Percentiles rank a stretch among this genome's conserved stretches.
Conservation (phyloP, 1,284 basidiomycete species). For the Leccinum griseonigrum region DNA sequence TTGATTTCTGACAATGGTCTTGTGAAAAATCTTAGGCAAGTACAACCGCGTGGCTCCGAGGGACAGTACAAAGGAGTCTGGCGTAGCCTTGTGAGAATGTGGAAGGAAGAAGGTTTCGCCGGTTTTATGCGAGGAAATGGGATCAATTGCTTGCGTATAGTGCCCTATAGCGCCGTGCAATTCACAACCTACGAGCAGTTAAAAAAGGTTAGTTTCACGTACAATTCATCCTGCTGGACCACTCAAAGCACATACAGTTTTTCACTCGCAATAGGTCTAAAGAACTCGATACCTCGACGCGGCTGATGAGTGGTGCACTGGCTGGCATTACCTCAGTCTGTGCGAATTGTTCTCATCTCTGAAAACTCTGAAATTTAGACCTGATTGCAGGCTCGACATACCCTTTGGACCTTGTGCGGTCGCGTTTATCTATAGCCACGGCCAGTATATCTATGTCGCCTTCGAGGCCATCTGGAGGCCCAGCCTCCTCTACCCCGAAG, state of each 20-base stretch:
- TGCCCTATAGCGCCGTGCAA: slow-evolving; percentile 77
- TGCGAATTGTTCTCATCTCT: slow-evolving; percentile 34
- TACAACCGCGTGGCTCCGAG: slow-evolving; percentile 63
- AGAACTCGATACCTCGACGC: slow-evolving; percentile 79
- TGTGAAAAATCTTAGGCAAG: slow-evolving; percentile 55
- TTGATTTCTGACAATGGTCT: slow-evolving; percentile 2
- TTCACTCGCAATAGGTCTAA: slow-evolving; percentile 66
- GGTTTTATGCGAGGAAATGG: slow-evolving; percentile 93
- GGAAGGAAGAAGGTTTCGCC: slow-evolving; percentile 87
- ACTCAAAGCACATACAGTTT: slow-evolving; percentile 44
- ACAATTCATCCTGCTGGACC: slow-evolving; percentile 4
- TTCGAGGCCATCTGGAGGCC: slow-evolving; percentile 19
- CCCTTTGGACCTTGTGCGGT: slow-evolving; percentile 89
- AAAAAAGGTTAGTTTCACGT: slow-evolving; percentile 58
- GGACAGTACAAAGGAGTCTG: slow-evolving; percentile 82
- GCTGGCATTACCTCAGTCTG: slow-evolving; percentile 91
- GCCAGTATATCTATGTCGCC: slow-evolving; percentile 55
- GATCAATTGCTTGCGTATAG: slow-evolving; percentile 89
- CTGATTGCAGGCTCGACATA: slow-evolving; percentile 74
- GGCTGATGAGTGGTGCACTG: slow-evolving; percentile 81
- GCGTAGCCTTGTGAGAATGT: slow-evolving; percentile 82
- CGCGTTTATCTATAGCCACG: slow-evolving; percentile 90
- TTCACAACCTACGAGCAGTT: slow-evolving; percentile 90
- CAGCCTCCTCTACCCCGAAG: slow-evolving; percentile 30
- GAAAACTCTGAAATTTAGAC: slow-evolving; percentile 18